phyloP scores from a whole-genome alignment of 192 early-diverging fungal species.

The Mortierella claussenii region DNA sequence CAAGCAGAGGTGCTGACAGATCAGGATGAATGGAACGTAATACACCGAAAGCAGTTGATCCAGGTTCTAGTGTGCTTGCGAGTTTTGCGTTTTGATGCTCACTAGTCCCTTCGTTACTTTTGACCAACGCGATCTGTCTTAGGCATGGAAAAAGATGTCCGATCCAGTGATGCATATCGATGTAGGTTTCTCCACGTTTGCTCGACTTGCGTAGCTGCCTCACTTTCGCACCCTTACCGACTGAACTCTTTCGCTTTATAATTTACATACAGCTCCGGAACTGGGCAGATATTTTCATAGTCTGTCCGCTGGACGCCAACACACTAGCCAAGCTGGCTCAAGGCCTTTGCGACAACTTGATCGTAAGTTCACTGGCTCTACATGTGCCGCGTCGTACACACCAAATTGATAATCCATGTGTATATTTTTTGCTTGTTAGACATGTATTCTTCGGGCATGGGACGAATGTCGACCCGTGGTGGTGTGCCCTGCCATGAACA shows the following conservation, averaged over 20 bases:
- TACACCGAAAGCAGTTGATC: no score
- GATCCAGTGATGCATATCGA: conserved; percentile 97
- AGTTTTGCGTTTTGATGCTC: not conserved
- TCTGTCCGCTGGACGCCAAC: conserved; percentile 95
- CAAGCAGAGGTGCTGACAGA: conserved; percentile 76
- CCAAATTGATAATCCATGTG: no score
- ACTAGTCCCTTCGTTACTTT: not conserved
- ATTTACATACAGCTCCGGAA: conserved; percentile 91
- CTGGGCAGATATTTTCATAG: conserved; percentile 92
- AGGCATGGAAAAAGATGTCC: conserved; percentile 81
- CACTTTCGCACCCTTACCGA: no score
- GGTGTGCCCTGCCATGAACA: conserved; percentile 97
- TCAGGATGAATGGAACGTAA: conserved; percentile 87
- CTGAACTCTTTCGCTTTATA: no score
- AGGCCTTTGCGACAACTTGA: conserved; percentile 93
- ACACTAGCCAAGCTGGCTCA: conserved; percentile 91
- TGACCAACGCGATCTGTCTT: not conserved
- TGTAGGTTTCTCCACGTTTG: no score
- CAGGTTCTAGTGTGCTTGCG: not conserved
- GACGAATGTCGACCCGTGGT: conserved; percentile 76
- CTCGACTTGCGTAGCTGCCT: no score
- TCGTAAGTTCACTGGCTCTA: conserved; percentile 73
- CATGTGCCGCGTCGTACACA: no score
- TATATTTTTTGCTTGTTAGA: no score
- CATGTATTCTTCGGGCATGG: conserved; percentile 93